Base-by-base conservation (phyloP, 2,329 filamentous ascomycete genomes). In the Scedosporium aurantiacum region DNA sequence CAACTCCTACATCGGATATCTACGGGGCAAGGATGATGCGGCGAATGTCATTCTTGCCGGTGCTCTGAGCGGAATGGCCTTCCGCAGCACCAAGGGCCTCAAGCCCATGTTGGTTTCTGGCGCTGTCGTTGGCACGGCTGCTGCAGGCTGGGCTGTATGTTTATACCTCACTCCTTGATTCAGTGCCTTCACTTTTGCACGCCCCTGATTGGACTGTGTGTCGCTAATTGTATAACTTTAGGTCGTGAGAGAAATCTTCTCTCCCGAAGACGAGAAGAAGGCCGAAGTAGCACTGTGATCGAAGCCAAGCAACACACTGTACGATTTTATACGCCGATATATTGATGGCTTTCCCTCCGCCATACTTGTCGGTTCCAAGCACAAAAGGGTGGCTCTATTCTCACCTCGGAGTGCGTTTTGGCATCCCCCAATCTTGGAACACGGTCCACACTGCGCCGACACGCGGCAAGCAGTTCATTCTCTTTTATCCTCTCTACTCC, bases 51-150 rank as follows among this genome's bases (percentile, higher is more conserved):
- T 99, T 60, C 75, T 83, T 21, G 93, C 94, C 4, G 94, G 95
- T 66, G 88, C 82, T 1, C 73, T 99, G 67, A 96, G 91, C 70
- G 94, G 94, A 63, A 92, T 93, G 82, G 73, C 99, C 14, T 99
- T 99, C 78, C 97, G 97, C 82, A 96, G 92, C 74, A 97, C 95
- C 57, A 84, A 90, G 70, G 94, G 94, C 5, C 65, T 94, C 64
- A 84, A 89, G 74, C 92, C 91, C 40, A 97, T 97, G 92, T 81
- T 94, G 79, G 94, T 97, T 69, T 96, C 92, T 41, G 90, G 91
- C 65, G 90, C 87, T 68, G 87, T 99, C 66, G 92, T 97, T 63
- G 94, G 88, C 60, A 84, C 86, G 50, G 82, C 94, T 65, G 95
- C 94, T 61, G 91, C 89, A 66, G 82, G 79, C 63, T 99, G 95